Evolutionary conservation across 179 eudicot genomes (phyloP), one percentile per base, ranked within the genome.

Genomic region (Carnegiea gigantea): DNA sequence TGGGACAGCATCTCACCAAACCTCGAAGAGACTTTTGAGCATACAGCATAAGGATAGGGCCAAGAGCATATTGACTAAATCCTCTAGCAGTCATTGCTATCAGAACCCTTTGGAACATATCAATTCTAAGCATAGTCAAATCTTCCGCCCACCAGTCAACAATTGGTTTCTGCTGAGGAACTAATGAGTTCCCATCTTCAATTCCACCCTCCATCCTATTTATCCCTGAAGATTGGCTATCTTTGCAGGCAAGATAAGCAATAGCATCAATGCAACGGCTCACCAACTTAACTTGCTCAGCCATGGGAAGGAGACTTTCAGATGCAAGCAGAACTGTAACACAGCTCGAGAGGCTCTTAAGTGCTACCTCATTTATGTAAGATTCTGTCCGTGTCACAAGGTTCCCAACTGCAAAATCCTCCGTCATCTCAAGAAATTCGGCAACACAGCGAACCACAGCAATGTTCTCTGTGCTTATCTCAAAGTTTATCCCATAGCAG

Each of bases 91-190:
- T 86, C 97, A 97, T 93, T 33, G 99, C 98, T 46, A 92, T 89
- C 4, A 97, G 80, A 76, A 95, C 93, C 83, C 98, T 83, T 80
- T 92, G 97, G 84, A 96, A 96, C 78, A 93, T 82, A 90, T 93
- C 98, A 72, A 97, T 90, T 81, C 97, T 91, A 46, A 97, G 93
- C 72, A 89, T 86, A 44, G 89, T 87, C 51, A 97, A 80, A 87
- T 97, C 99, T 82, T 95, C 99, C 54, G 97, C 97, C 99, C 99
- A 97, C 98, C 99, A 97, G 85, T 97, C 93, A 60, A 86, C 93
- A 43, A 90, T 83, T 20, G 93, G 90, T 82, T 88, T 94, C 60
- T 83, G 88, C 77, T 89, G 89, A 82, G 89, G 78, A 46, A 80
- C 77, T 44, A 82, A 76, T 5, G 90, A 77, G 75, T 72, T 75